phyloP scores from a whole-genome alignment of 495 filamentous ascomycete species.

The Penicillium bovifimosum region DNA sequence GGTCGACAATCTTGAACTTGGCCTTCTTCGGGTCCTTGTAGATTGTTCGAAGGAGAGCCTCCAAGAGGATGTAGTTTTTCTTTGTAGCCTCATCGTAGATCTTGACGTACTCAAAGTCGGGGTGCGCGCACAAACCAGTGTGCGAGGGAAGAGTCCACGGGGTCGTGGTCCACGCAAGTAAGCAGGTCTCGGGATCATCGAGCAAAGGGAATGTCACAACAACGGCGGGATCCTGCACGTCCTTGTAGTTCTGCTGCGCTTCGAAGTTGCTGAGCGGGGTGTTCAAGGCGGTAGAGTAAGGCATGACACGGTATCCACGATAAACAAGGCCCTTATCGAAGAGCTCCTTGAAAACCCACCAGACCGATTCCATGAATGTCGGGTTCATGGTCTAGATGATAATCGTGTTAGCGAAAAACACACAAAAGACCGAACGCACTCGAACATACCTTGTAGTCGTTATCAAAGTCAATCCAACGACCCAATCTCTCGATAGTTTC shows the following conservation, averaged over 20 bases:
- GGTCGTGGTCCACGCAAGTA: slow-evolving; percentile 92
- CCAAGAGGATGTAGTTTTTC: slow-evolving; percentile 83
- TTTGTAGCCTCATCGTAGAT: slow-evolving; percentile 75
- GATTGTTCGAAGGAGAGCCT: slow-evolving; percentile 74
- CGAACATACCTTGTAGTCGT: slow-evolving; percentile 78
- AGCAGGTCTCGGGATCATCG: slow-evolving; percentile 63
- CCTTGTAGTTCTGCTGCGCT: slow-evolving; percentile 90
- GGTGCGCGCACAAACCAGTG: slow-evolving; percentile 72
- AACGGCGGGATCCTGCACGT: slow-evolving; percentile 87
- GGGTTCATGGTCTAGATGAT: slow-evolving; percentile 73
- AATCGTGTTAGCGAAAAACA: neutral
- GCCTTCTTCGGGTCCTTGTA: slow-evolving; percentile 98
- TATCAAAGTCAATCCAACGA: slow-evolving; percentile 98
- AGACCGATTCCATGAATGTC: slow-evolving; percentile 92
- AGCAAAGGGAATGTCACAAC: slow-evolving; percentile 83
- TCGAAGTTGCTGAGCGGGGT: slow-evolving; percentile 94
- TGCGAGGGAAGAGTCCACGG: slow-evolving; percentile 95
- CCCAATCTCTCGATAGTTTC: slow-evolving; percentile 84
- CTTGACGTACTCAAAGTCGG: slow-evolving; percentile 91
- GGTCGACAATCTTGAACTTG: slow-evolving; percentile 82
- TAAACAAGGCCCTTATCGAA: slow-evolving; percentile 88
- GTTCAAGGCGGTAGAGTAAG: slow-evolving; percentile 85
- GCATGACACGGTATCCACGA: slow-evolving; percentile 86
- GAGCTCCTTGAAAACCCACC: slow-evolving; percentile 95
- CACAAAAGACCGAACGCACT: neutral